Percentiles rank a stretch among this genome's conserved stretches.
These are phyloP conservation scores for Didymella glomerata DNA, from an alignment of 2,329 filamentous ascomycete species.

Conservation along the genomic window DNA sequence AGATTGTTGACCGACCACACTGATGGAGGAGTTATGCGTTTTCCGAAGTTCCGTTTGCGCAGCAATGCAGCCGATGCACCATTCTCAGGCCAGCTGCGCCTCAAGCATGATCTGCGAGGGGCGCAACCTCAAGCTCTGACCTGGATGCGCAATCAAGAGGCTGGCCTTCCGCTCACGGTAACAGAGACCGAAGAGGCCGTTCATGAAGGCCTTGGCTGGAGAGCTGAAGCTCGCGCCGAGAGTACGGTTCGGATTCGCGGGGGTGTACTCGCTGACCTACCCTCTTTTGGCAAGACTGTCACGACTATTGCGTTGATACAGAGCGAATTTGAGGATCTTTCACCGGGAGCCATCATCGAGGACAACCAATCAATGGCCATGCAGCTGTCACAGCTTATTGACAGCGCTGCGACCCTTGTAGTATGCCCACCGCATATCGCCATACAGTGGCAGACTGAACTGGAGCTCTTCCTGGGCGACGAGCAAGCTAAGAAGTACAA, in stretches of 20 bases:
- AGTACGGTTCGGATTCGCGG: conserved; percentile 58
- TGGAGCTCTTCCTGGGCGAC: conserved; percentile 58
- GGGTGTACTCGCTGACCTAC: conserved; percentile 69
- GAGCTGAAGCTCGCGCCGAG: conserved; percentile 63
- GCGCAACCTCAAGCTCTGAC: conserved; percentile 64
- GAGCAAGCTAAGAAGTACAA: conserved; percentile 46
- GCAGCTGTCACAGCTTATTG: conserved; percentile 43
- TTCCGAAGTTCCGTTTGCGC: conserved; percentile 54
- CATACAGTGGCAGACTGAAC: conserved; percentile 66
- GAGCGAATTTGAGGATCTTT: conserved; percentile 48
- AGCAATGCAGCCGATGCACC: conserved; percentile 52
- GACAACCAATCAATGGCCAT: conserved; percentile 18
- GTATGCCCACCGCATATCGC: conserved; percentile 65
- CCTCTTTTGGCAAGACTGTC: conserved; percentile 73
- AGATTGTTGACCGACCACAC: conserved; percentile 58
- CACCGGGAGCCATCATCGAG: conserved; percentile 22
- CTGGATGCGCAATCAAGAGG: conserved; percentile 69
- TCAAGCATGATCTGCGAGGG: conserved; percentile 52
- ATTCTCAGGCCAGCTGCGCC: conserved; percentile 47
- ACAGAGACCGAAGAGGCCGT: conserved; percentile 66
- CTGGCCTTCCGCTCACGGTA: conserved; percentile 26
- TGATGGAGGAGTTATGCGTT: conserved; percentile 41
- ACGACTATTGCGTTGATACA: conserved; percentile 66
- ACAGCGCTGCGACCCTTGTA: conserved; percentile 66
- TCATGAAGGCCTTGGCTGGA: conserved; percentile 62